A percentile compares a stretch with the other conserved stretches of the same genome.
phyloP scores from a whole-genome alignment of 441 rosid genomes.

The Bocquillonia castaneifolia region DNA sequence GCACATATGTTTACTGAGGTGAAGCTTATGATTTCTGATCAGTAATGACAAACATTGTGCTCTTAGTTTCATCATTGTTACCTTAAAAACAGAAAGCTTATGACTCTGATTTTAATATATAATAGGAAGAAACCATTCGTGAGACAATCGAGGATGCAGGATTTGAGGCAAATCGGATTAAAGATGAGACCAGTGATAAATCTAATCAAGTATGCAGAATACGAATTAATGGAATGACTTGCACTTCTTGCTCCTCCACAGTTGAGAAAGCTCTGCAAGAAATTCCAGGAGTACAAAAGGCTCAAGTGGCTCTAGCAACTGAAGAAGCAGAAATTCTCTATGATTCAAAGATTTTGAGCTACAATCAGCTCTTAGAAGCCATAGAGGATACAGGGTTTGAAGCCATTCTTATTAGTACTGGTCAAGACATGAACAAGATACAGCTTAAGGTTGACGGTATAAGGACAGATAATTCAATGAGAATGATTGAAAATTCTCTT shows the following conservation, averaged over 20 bases:
- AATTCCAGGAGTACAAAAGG: slow-evolving; percentile 59
- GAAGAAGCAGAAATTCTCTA: slow-evolving; percentile 80
- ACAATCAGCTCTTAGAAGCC: slow-evolving; percentile 37
- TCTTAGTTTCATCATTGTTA: background rate
- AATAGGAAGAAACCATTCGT: slow-evolving; percentile 62
- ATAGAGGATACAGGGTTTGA: slow-evolving; percentile 69
- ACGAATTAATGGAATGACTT: slow-evolving; percentile 75
- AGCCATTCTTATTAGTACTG: slow-evolving; percentile 63
- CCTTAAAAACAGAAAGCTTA: background rate
- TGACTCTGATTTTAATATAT: background rate
- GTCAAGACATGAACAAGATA: slow-evolving; percentile 62
- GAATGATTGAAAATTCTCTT: slow-evolving; percentile 51
- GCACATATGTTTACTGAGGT: too few species aligned
- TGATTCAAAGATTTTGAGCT: slow-evolving; percentile 46
- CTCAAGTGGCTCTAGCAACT: slow-evolving; percentile 77
- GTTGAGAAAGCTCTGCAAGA: slow-evolving; percentile 62
- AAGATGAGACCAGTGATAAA: slow-evolving; percentile 47
- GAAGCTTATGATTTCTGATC: background rate
- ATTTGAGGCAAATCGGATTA: slow-evolving; percentile 56
- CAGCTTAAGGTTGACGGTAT: slow-evolving; percentile 69
- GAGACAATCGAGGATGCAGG: slow-evolving; percentile 81
- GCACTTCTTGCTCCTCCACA: slow-evolving; percentile 75
- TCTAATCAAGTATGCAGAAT: slow-evolving; percentile 62
- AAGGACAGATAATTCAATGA: slow-evolving; percentile 39
- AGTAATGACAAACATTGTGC: background rate